A percentile compares a stretch with the other conserved stretches of the same genome.
Conservation (phyloP, 2,329 filamentous ascomycete species). For the Diatrype stigma region DNA sequence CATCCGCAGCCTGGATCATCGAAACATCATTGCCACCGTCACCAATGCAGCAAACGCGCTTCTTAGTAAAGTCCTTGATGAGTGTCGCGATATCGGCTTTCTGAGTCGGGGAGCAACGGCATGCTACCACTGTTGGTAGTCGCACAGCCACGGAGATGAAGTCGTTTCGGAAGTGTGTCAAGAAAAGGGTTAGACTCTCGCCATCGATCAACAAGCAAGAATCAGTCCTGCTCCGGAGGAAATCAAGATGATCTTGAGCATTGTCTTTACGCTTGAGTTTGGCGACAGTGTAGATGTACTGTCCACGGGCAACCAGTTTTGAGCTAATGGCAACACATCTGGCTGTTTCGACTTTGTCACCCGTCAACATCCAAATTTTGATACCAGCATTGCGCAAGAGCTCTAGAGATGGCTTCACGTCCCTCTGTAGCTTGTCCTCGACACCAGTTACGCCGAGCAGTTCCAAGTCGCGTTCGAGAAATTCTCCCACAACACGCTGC, state of each 20-base stretch:
- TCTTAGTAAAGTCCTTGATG: conserved; percentile 87
- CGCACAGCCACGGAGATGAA: conserved; percentile 87
- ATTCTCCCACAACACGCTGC: conserved; percentile 72
- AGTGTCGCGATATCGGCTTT: conserved; percentile 91
- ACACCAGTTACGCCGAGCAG: conserved; percentile 96
- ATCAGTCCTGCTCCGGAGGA: conserved; percentile 82
- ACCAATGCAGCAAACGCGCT: conserved; percentile 94
- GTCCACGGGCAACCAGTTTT: conserved; percentile 86
- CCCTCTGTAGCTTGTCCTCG: conserved; percentile 91
- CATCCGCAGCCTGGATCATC: conserved; percentile 98
- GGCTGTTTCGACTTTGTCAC: conserved; percentile 97
- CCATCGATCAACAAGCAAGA: conserved; percentile 90
- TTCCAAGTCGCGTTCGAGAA: conserved; percentile 84
- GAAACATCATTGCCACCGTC: conserved; percentile 98
- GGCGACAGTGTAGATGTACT: conserved; percentile 91
- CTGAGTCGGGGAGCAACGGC: conserved; percentile 92
- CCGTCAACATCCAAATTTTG: conserved; percentile 99
- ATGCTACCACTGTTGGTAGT: conserved; percentile 89
- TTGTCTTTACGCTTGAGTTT: conserved; percentile 79
- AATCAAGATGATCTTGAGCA: conserved; percentile 83
- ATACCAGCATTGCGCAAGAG: conserved; percentile 94
- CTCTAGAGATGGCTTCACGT: conserved; percentile 93
- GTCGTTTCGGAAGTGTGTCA: conserved; percentile 74
- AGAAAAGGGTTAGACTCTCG: conserved; percentile 78
- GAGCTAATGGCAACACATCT: conserved; percentile 93